Evolutionary conservation across 345 rosid species (phyloP).

Genomic region (Trapa bicornis): DNA sequence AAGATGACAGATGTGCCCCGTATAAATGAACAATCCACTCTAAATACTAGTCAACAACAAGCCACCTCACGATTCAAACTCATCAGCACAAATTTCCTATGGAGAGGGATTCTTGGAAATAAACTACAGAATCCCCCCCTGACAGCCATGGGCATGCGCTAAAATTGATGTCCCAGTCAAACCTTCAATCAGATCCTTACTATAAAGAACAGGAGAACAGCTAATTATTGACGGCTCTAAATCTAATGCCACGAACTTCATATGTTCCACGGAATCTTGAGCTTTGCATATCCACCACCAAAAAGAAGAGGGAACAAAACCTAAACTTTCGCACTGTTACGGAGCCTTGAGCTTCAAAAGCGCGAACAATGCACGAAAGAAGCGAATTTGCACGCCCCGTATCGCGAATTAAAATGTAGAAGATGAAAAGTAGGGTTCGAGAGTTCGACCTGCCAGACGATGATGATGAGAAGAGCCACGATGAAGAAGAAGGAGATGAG

Average conservation of each 20-base stretch:
- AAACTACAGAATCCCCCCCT: too few species aligned
- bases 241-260: background rate
- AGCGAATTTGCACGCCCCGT: background rate
- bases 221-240: background rate
- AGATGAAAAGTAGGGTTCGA: constrained; percentile 1
- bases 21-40: background rate
- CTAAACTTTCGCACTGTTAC: background rate
- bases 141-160: background rate
- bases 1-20: background rate
- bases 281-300: background rate
- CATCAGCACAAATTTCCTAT: too few species aligned
- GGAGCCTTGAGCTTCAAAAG: background rate
- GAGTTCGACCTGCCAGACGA: constrained; percentile 14
- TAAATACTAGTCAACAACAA: background rate
- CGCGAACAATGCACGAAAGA: background rate
- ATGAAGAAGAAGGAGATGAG: constrained; percentile 17
- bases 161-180: background rate
- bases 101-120: too few species aligned
- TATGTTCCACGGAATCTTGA: too few species aligned
- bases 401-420: background rate
- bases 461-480: constrained; percentile 13
- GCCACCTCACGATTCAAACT: too few species aligned
- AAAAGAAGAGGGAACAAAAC: background rate
- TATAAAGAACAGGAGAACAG: background rate
- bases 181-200: background rate